Percentiles rank a stretch among this genome's conserved stretches.
Conservation (phyloP, 2,329 filamentous ascomycete species). For the Aspergillus sp. region DNA sequence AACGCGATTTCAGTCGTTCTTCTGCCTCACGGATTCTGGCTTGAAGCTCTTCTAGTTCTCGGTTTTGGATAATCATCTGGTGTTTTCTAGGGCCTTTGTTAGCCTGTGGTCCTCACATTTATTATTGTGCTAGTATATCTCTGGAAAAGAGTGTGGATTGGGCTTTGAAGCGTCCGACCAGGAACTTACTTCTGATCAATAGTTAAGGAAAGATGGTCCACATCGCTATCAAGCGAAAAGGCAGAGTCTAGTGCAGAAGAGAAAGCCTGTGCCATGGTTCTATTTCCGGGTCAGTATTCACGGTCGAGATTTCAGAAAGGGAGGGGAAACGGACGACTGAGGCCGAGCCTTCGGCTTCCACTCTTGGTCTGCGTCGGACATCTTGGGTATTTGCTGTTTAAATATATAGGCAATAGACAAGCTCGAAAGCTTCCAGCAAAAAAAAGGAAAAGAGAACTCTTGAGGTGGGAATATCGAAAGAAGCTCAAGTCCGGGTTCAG, state of each 20-base stretch:
- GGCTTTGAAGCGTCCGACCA: background rate
- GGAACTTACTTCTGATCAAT: slow-evolving; percentile 75
- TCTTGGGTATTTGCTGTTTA: slow-evolving; percentile 22
- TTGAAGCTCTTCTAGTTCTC: slow-evolving; percentile 84
- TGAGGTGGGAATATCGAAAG: background rate
- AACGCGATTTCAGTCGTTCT: slow-evolving; percentile 61
- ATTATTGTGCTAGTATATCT: background rate
- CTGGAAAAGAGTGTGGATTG: background rate
- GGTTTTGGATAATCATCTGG: slow-evolving; percentile 68
- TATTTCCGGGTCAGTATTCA: slow-evolving; percentile 41
- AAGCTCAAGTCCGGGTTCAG: slow-evolving; percentile 4
- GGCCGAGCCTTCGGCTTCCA: slow-evolving; percentile 80
- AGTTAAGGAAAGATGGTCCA: slow-evolving; percentile 71
- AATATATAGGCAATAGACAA: slow-evolving; percentile 4
- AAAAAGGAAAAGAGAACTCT: background rate
- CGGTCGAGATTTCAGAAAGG: slow-evolving; percentile 11
- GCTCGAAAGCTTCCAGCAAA: background rate
- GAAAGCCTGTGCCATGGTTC: slow-evolving; percentile 84
- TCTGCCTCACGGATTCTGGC: slow-evolving; percentile 82
- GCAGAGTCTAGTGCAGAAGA: slow-evolving; percentile 82
- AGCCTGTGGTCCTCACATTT: background rate
- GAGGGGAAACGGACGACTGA: slow-evolving; percentile 68
- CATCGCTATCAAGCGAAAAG: slow-evolving; percentile 79
- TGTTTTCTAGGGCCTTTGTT: slow-evolving; percentile 63
- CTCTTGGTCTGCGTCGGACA: slow-evolving; percentile 68